Base-by-base conservation (phyloP, 2,329 filamentous ascomycete species). In the Ceratocystis cacaofunesta region DNA sequence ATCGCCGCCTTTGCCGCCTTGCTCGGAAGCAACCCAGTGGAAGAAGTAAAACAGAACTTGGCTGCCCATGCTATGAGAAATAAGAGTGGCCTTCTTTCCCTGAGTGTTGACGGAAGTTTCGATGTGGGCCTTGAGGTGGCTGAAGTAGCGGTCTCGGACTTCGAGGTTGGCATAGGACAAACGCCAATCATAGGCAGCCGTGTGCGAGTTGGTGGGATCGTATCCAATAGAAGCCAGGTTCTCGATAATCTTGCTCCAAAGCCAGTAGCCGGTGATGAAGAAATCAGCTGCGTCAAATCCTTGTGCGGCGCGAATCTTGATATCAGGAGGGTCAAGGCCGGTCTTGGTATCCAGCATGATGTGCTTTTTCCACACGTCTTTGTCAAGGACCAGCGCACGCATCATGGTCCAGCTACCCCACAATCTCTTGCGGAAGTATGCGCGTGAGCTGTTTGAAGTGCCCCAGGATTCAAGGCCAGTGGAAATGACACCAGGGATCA, bases 381-480 rank as follows among this genome's bases (percentile, higher is more conserved):
- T 96, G 74, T 97, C 94, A 71, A 95, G 76, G 1, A 99, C 90
- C 69, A 99, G 77, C 0, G 94, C 92, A 62, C 88, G 84, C 91
- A 99, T 96, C 94, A 99, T 99, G 69, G 85, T 95, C 94, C 95
- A 99, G 70, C 90, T 96, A 3, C 94, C 94, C 94, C 94, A 99
- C 62, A 99, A 77, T 64, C 94, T 82, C 77, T 95, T 96, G 68
- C 94, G 82, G 75, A 99, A 99, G 76, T 97, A 99, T 67, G 87
- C 88, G 44, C 90, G 83, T 6, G 92, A 96, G 52, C 81, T 79
- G 72, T 92, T 89, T 62, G 88, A 85, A 0, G 94, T 97, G 3
- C 92, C 90, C 94, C 94, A 99, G 61, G 90, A 96, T 76, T 99
- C 94, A 28, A 99, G 82, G 1, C 94, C 94, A 0, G 94, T 97